Conservation (phyloP, 805 yeast species). For the Starmerella scarabaei region DNA sequence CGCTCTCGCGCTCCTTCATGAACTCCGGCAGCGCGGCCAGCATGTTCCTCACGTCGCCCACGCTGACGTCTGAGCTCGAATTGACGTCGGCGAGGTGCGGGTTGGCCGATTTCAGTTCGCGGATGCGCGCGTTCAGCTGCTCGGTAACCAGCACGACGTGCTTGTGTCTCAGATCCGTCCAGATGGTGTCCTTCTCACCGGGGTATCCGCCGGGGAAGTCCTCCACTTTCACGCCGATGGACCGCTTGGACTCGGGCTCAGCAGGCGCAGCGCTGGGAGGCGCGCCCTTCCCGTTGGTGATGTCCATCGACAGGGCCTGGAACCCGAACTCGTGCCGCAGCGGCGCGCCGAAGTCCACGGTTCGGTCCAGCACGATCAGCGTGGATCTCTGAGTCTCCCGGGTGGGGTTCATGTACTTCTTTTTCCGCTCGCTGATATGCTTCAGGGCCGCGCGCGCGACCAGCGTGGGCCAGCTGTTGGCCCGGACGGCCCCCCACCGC, state of each 20-base stretch:
- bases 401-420: constrained; percentile 24
- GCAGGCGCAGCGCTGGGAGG: constrained; percentile 1
- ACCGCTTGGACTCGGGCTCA: constrained; percentile 12
- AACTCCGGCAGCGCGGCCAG: constrained; percentile 35
- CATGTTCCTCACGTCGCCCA: constrained; percentile 62
- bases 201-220: constrained; percentile 35
- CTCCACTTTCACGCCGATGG: constrained; percentile 3
- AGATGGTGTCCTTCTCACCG: constrained; percentile 52
- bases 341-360: constrained; percentile 73
- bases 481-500: constrained; percentile 29
- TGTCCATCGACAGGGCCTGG: constrained; percentile 84
- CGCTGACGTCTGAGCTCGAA: constrained; percentile 47
- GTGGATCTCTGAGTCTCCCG: constrained; percentile 49
- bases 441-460: constrained; percentile 11
- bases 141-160: constrained; percentile 69
- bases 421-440: constrained; percentile 8
- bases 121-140: constrained; percentile 42
- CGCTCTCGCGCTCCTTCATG: constrained; percentile 27
- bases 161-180: constrained; percentile 56
- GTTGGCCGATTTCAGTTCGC: constrained; percentile 55
- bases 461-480: constrained; percentile 49
- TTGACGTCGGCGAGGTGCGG: constrained; percentile 66
- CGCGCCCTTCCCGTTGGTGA: constrained; percentile 25
- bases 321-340: constrained; percentile 79
- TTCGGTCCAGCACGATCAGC: constrained; percentile 66